Conservation (phyloP, 441 rosid species). For the Erysimum pusillum region DNA sequence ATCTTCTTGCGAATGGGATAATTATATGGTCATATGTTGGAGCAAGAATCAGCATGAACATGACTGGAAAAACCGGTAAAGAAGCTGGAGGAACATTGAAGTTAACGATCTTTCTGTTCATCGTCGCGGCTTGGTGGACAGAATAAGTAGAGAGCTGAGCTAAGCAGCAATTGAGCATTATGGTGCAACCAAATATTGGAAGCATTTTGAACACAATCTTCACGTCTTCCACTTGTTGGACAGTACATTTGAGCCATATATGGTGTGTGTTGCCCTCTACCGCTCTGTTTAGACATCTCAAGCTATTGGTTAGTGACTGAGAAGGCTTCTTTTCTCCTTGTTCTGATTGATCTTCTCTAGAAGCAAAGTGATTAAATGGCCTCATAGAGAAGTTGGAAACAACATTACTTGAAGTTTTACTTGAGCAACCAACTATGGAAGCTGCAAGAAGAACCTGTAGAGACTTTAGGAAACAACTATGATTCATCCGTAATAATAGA, state of each 20-base stretch:
- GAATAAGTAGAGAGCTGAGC: slow-evolving; percentile 91
- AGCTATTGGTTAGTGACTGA: slow-evolving; percentile 49
- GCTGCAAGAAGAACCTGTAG: slow-evolving; percentile 78
- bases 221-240: slow-evolving; percentile 78
- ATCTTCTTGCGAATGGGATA: slow-evolving; percentile 72
- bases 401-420: slow-evolving; percentile 60
- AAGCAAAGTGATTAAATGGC: slow-evolving; percentile 46
- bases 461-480: slow-evolving; percentile 5
- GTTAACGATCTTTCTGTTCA: slow-evolving; percentile 76
- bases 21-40: slow-evolving; percentile 82
- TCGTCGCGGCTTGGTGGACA: slow-evolving; percentile 77
- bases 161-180: slow-evolving; percentile 88
- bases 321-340: slow-evolving; percentile 22
- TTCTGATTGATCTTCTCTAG: slow-evolving; percentile 32
- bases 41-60: slow-evolving; percentile 84
- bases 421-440: slow-evolving; percentile 50
- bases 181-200: slow-evolving; percentile 85
- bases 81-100: slow-evolving; percentile 85
- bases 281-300: slow-evolving; percentile 69
- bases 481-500: background rate
- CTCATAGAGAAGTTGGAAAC: slow-evolving; percentile 56
- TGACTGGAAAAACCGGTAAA: slow-evolving; percentile 76
- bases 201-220: slow-evolving; percentile 77
- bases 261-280: slow-evolving; percentile 54
- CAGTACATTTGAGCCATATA: slow-evolving; percentile 60